Base-by-base conservation (phyloP, 805 yeast species). In the Metschnikowia vanudenii region DNA sequence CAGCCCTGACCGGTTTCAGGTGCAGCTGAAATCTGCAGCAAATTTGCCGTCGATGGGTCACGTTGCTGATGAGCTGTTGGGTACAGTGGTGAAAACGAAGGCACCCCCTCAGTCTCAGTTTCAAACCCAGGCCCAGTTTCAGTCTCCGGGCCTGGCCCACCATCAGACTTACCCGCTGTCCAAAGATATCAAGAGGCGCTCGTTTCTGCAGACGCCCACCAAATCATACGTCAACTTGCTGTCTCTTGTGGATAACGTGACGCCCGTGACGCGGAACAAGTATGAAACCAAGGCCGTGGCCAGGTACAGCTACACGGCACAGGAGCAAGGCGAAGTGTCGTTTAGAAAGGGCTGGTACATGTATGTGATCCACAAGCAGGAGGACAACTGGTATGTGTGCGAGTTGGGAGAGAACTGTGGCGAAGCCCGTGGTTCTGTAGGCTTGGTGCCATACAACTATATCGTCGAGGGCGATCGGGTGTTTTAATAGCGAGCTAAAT, bases 381-480 rank as follows among this genome's bases (percentile, higher is more conserved):
- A 67, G 43, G 77, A 73, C 48, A 63, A 68, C 45, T 73, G 77
- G 77, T 73, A 53, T 50, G 64, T 71, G 31, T 72, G 76, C 55
- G 76, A 72, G 50, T 60, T 73, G 49, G 68, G 67, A 3, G 56
- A 51, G 4, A 71, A 69, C 41, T 61, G 70, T 44, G 63, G 59
- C n/a, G 59, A 58, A 5, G 49, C 50, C 2, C 53, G 54, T 16
- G 77, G 77, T 7, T 41, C 55, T 46, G 63, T 73, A 4, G 77
- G 77, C 0, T 57, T 73, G 38, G 74, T 72, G 16, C 76, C 77
- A 1, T 75, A 74, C 12, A 73, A 73, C 41, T 73, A 73, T 50
- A 51, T 73, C 13, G 53, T 57, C 20, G 77, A 72, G 55, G 74
- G 68, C 13, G 52, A 51, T 12, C 28, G 19, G 17, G 55, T 53